Evolutionary conservation across 2,329 filamentous ascomycete genomes (phyloP), one percentile per base, ranked within the genome.

Genomic region (Xylariaceae sp.): DNA sequence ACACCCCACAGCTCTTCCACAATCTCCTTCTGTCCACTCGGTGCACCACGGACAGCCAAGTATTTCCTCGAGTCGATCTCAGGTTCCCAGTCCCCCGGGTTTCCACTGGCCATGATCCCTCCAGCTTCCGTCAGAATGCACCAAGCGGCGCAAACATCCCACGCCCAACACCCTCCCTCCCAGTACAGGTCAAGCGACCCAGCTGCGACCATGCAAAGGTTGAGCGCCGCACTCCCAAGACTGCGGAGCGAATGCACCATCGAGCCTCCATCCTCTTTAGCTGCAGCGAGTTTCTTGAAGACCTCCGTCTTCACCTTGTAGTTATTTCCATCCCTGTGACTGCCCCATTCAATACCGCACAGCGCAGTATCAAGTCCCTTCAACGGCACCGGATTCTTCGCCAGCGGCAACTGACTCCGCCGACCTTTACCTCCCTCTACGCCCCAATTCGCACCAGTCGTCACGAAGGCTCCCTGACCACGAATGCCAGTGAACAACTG

Each of bases 131-230:
- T 71, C 22, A 92, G 71, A 52, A 92, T 85, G 50, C 85, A 82
- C 88, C 87, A 91, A 0, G 84, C 88, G 5, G 89, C 89, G 63
- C 86, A 89, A 2, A 92, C 88, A 66, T 92, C 88, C 88, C 88
- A 92, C 1, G 87, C 86, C 80, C 87, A 92, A 67, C 86, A 90
- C 0, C 89, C 88, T 35, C 85, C 87, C 70, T 92, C 88, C 88
- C 88, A 92, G 66, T 89, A 92, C 18, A 82, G 61, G 65, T 92
- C 88, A 22, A 89, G 59, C 65, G 83, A 77, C 0, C 88, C 88
- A 10, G 81, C 79, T 2, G 88, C 88, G 3, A 89, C 84, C 36
- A 76, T 78, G 49, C 86, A 89, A 15, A 91, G 68, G 66, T 91
- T 91, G 60, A 92, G 71, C 38, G 88, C 88, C 7, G 88, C 88